Percentiles rank a stretch among this genome's conserved stretches.
phyloP scores from a whole-genome alignment of 495 filamentous ascomycete species.

The Lineolata rhizophorae region DNA sequence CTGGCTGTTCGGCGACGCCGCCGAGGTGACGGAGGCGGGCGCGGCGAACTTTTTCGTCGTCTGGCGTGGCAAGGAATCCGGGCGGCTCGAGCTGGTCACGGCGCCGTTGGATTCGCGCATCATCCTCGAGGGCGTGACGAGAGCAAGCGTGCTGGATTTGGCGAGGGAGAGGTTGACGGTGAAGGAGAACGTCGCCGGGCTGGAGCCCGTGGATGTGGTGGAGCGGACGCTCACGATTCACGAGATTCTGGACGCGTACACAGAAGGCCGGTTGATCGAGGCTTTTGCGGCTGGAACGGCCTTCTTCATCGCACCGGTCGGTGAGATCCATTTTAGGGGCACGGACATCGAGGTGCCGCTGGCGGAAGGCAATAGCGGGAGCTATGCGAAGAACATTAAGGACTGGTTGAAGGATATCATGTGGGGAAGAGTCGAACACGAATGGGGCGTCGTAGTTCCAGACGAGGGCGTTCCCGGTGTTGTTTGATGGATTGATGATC shows the following conservation, averaged over 20 bases:
- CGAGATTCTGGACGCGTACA: slow-evolving; percentile 49
- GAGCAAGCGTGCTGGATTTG: slow-evolving; percentile 53
- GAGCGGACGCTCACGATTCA: slow-evolving; percentile 62
- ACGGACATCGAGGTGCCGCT: slow-evolving; percentile 44
- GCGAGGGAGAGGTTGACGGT: slow-evolving; percentile 33
- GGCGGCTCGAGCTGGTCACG: slow-evolving; percentile 53
- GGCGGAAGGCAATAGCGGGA: slow-evolving; percentile 31
- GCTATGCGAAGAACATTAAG: slow-evolving; percentile 49
- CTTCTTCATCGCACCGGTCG: slow-evolving; percentile 64
- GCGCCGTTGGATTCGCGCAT: slow-evolving; percentile 53
- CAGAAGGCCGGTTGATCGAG: slow-evolving; percentile 61
- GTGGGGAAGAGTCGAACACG: slow-evolving; percentile 61
- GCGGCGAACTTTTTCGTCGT: slow-evolving; percentile 83
- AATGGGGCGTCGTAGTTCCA: slow-evolving; percentile 58
- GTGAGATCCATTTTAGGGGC: slow-evolving; percentile 48
- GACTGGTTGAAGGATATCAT: slow-evolving; percentile 63
- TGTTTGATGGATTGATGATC: too few species aligned
- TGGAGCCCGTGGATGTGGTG: slow-evolving; percentile 45
- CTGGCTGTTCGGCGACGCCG: slow-evolving; percentile 65
- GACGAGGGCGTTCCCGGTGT: slow-evolving; percentile 22
- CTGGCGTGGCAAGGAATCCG: slow-evolving; percentile 43
- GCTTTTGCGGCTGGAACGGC: slow-evolving; percentile 77
- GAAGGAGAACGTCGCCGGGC: slow-evolving; percentile 10
- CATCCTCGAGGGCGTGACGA: slow-evolving; percentile 70
- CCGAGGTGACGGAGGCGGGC: slow-evolving; percentile 74